Evolutionary conservation across 371 early-diverging fungal genomes (phyloP), one percentile per base, ranked within the genome.

Genomic region (Mucor lusitanicus): DNA sequence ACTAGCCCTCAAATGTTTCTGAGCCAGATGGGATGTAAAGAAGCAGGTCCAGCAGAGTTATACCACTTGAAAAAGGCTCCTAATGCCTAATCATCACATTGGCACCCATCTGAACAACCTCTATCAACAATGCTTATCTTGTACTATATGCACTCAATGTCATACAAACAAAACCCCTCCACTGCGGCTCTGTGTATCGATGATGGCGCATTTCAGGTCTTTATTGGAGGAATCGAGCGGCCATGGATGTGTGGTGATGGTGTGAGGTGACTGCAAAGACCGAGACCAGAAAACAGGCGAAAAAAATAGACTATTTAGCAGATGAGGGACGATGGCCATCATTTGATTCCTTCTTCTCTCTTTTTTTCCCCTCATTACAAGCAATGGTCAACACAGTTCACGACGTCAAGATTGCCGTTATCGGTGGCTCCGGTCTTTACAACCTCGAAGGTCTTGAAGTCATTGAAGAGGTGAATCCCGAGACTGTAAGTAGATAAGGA

Each of bases 361-460:
- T 21, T 56, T 15, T 33, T 21, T 56, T 19, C 6, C 19, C 15
- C 30, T 1, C 17, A 6, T 46, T 21, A n/a, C 23, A 56, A 48
- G 63, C 19, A n/a, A 77, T 78, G 75, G 73, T 73, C 50, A 50
- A 68, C 37, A 15, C 40, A 46, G 21, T 54, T 13, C 77, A 79
- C 59, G 87, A 88, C 70, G 88, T 94, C 70, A 88, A 91, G 74
- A 88, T 98, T 72, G 98, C 90, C 63, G 87, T 98, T 65, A 98
- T 98, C 68, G 98, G 97, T 60, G 98, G 97, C 53, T 91, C 91
- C 32, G 99, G 99, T 48, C 93, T 99, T 65, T 99, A 99, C 85
- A 72, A 91, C 63, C 88, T 98, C 63, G 96, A 97, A 68, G 89
- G 91, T 48, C 86, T 97, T 58, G 87, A 90, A 69, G 79, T 92